These are phyloP conservation scores for Mycocalia duriaeana DNA, from an alignment of 1,284 basidiomycete species.

Conservation along the genomic window DNA sequence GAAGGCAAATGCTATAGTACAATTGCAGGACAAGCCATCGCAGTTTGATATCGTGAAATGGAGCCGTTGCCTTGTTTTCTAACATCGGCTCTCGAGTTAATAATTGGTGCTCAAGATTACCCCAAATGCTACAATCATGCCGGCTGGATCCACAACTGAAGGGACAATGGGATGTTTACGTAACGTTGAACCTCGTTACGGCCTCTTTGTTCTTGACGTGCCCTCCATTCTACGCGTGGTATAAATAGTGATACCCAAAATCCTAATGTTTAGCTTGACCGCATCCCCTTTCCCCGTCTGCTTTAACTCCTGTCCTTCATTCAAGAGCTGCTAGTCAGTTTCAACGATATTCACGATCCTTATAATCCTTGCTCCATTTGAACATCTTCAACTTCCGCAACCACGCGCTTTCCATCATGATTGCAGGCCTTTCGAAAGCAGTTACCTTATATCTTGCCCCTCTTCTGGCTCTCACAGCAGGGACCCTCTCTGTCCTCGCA, in stretches of 20 bases:
- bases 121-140: no score
- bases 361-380: constrained; percentile 8
- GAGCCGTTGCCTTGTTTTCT: no score
- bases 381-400: no score
- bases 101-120: no score
- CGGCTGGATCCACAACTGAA: constrained; percentile 1
- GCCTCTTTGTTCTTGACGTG: constrained; percentile 4
- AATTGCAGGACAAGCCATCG: no score
- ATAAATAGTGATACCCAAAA: no score
- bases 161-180: constrained; percentile 18
- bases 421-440: constrained; percentile 65
- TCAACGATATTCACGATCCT: constrained; percentile 11
- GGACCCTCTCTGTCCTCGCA: constrained; percentile 60
- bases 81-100: no score
- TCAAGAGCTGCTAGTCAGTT: constrained; percentile 28
- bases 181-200: constrained; percentile 10
- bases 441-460: constrained; percentile 68
- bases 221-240: not conserved
- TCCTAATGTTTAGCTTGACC: not conserved
- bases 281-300: constrained; percentile 4
- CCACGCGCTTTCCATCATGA: constrained; percentile 50
- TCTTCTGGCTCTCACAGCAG: constrained; percentile 56
- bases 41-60: no score
- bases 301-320: constrained; percentile 3
- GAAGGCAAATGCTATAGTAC: no score